phyloP scores from a whole-genome alignment of 805 yeast species.

The Pichia occidentalis region DNA sequence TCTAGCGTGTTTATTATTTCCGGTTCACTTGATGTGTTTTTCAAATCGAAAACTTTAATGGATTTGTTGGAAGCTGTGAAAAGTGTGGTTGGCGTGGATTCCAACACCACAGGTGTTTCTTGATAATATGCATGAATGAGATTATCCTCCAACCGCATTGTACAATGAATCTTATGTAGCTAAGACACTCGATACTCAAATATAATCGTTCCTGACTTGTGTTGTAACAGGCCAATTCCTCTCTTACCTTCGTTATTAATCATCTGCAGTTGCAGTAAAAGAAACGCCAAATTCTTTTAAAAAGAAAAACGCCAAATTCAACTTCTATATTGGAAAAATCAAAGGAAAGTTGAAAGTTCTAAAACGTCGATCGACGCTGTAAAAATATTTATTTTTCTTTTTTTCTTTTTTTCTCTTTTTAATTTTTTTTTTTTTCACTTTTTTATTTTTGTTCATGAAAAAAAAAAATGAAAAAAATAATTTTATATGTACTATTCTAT shows the following conservation, averaged over 20 bases:
- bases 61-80: constrained; percentile 51
- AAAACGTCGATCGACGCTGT: constrained; percentile 1
- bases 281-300: no score
- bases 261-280: not conserved
- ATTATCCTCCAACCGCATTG: constrained; percentile 24
- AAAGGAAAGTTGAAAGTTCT: no score
- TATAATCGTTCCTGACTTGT: constrained; percentile 23
- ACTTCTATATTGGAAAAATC: no score
- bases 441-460: not conserved
- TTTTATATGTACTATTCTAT: no score
- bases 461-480: no score
- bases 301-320: no score
- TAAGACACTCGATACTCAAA: constrained; percentile 4
- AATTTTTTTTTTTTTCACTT: constrained; percentile 2
- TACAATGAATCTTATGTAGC: no score
- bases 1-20: constrained; percentile 47
- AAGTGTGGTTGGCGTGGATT: constrained; percentile 28
- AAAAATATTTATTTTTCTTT: no score
- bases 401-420: not conserved
- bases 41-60: constrained; percentile 43
- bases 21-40: constrained; percentile 53
- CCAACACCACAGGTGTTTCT: constrained; percentile 20
- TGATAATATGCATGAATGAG: constrained; percentile 28
- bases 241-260: not conserved
- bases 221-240: no score